A percentile compares a stretch with the other conserved stretches of the same genome.
Evolutionary conservation across 495 filamentous ascomycete genomes (phyloP).

Genomic region (Talaromyces wortmannii): DNA sequence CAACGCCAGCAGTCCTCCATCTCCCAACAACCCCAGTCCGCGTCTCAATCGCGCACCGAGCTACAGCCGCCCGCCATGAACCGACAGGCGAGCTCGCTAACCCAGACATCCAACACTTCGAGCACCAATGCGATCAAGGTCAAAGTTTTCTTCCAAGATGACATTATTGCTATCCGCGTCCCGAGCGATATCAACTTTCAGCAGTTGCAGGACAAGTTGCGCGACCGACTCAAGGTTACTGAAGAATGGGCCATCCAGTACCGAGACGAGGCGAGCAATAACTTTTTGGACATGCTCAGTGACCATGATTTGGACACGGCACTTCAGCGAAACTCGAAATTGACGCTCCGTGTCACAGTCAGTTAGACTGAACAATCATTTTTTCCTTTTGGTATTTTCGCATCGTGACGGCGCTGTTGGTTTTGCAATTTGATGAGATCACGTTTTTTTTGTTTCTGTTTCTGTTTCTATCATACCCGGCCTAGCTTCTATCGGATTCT

Average conservation of each 20-base stretch:
- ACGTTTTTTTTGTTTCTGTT: not conserved
- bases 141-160: constrained; percentile 88
- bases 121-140: constrained; percentile 66
- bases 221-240: constrained; percentile 67
- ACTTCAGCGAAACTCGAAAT: constrained; percentile 74
- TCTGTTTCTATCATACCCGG: not conserved
- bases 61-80: constrained; percentile 42
- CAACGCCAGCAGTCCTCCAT: constrained; percentile 46
- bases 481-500: not conserved
- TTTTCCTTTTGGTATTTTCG: constrained; percentile 9
- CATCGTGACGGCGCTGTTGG: not conserved
- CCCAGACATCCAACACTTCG: constrained; percentile 55
- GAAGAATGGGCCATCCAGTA: constrained; percentile 74
- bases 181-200: constrained; percentile 70
- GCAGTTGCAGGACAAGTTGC: constrained; percentile 74
- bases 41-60: constrained; percentile 32
- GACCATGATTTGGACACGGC: constrained; percentile 78
- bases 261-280: constrained; percentile 74
- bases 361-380: constrained; percentile 45
- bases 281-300: constrained; percentile 64
- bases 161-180: constrained; percentile 85
- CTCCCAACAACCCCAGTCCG: constrained; percentile 30
- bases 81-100: constrained; percentile 67
- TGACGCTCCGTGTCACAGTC: constrained; percentile 57
- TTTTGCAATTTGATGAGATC: constrained; percentile 4